These are phyloP conservation scores for Neofusicoccum sp. DNA, from an alignment of 2,329 filamentous ascomycete species.

Conservation along the genomic window DNA sequence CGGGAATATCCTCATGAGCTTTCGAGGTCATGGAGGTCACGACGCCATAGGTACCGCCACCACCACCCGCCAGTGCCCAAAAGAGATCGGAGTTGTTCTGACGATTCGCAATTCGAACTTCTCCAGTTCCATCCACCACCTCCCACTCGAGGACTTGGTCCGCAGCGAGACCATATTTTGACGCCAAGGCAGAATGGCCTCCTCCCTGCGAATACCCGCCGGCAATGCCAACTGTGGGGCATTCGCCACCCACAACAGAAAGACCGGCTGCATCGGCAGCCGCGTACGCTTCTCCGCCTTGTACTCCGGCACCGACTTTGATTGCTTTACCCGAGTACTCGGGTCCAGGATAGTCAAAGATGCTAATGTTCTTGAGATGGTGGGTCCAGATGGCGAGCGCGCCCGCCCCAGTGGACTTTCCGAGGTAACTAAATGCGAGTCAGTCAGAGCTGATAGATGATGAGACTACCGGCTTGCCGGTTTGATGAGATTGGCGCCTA, in stretches of 20 bases:
- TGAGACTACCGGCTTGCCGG: too few relatives aligned
- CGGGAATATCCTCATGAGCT: constrained; percentile 29
- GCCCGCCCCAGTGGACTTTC: constrained; percentile 37
- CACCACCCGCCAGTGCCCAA: constrained; percentile 40
- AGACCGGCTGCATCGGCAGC: constrained; percentile 29
- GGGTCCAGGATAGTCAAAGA: constrained; percentile 32
- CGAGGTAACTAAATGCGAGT: constrained; percentile 26
- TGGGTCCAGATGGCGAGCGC: constrained; percentile 41
- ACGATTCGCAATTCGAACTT: constrained; percentile 29
- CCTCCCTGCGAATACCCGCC: constrained; percentile 37
- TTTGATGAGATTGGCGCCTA: constrained; percentile 25
- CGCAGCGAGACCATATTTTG: constrained; percentile 31
- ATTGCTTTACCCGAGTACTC: constrained; percentile 33
- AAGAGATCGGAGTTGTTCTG: constrained; percentile 36
- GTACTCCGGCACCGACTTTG: constrained; percentile 35
- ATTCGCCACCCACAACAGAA: constrained; percentile 34
- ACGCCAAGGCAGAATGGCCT: constrained; percentile 28
- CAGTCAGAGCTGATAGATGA: too few relatives aligned
- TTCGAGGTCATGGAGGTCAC: constrained; percentile 35
- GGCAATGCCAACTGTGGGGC: constrained; percentile 36
- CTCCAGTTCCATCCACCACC: constrained; percentile 36
- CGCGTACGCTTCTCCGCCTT: constrained; percentile 34
- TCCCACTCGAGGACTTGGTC: constrained; percentile 36
- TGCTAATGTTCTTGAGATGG: constrained; percentile 37
- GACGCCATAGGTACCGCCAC: constrained; percentile 36